These are phyloP conservation scores for Grigorovia transvaalensis DNA, from an alignment of 805 yeast genomes.

Conservation along the genomic window DNA sequence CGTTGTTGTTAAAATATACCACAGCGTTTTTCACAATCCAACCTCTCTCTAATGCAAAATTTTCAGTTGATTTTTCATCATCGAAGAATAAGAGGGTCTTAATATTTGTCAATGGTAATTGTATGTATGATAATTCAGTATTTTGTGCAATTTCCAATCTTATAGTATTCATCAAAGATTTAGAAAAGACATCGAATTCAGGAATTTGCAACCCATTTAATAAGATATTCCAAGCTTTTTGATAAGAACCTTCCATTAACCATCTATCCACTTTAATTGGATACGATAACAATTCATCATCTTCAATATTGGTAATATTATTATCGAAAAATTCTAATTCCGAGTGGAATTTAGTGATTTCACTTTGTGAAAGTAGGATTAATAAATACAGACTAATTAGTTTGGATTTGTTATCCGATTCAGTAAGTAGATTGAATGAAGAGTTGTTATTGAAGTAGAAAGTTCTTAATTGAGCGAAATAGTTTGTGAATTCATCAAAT, in stretches of 20 bases:
- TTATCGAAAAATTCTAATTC: slow-evolving; percentile 68
- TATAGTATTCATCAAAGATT: slow-evolving; percentile 64
- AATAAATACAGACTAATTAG: slow-evolving; percentile 67
- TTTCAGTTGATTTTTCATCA: slow-evolving; percentile 43
- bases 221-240: slow-evolving; percentile 75
- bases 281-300: slow-evolving; percentile 62
- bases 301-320: slow-evolving; percentile 37
- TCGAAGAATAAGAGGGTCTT: slow-evolving; percentile 66
- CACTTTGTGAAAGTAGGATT: slow-evolving; percentile 70
- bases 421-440: slow-evolving; percentile 22
- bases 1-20: slow-evolving; percentile 34
- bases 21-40: slow-evolving; percentile 50
- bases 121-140: slow-evolving; percentile 65
- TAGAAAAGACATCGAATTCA: slow-evolving; percentile 73
- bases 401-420: slow-evolving; percentile 57
- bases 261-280: slow-evolving; percentile 86
- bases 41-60: slow-evolving; percentile 42
- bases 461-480: slow-evolving; percentile 62
- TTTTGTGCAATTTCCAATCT: slow-evolving; percentile 79
- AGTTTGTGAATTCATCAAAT: slow-evolving; percentile 58
- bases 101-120: slow-evolving; percentile 73
- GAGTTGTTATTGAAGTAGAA: slow-evolving; percentile 42
- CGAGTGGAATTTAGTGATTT: slow-evolving; percentile 79
- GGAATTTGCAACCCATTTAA: slow-evolving; percentile 35
- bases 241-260: slow-evolving; percentile 94